Conservation (phyloP, 2,329 filamentous ascomycete genomes). For the Bipolaris sorokiniana region DNA sequence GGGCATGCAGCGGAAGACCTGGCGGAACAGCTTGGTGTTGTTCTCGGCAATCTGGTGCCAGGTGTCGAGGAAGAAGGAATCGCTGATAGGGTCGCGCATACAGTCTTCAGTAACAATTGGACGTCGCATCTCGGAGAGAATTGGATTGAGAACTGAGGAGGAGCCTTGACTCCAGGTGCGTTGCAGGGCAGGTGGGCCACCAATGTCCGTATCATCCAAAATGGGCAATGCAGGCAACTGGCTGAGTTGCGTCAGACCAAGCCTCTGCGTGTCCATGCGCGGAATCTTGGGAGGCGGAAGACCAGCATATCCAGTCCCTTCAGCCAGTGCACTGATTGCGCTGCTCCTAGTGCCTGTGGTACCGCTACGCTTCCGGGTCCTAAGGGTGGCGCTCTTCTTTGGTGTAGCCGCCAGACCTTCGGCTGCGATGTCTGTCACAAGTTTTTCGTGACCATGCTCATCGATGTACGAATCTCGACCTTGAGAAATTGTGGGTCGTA, state of each 20-base stretch:
- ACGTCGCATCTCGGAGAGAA: conserved; percentile 70
- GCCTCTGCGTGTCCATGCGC: conserved; percentile 68
- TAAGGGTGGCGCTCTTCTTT: conserved; percentile 52
- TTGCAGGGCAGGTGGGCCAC: conserved; percentile 68
- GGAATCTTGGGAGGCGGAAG: conserved; percentile 66
- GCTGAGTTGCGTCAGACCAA: conserved; percentile 71
- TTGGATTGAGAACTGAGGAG: conserved; percentile 55
- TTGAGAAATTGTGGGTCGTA: conserved; percentile 64
- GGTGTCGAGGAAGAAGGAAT: conserved; percentile 82
- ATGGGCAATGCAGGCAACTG: conserved; percentile 73
- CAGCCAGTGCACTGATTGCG: conserved; percentile 35
- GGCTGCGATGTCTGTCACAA: conserved; percentile 67
- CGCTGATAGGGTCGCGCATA: conserved; percentile 87
- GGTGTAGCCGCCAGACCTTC: conserved; percentile 61
- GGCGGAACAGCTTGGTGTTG: conserved; percentile 92
- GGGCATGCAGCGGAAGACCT: conserved; percentile 95
- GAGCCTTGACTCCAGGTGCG: conserved; percentile 59
- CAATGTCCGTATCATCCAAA: conserved; percentile 81
- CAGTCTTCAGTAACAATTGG: conserved; percentile 85
- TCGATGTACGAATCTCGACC: conserved; percentile 75
- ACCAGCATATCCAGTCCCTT: conserved; percentile 56
- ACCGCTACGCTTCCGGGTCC: conserved; percentile 40
- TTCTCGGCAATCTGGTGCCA: conserved; percentile 90
- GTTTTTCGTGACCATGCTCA: conserved; percentile 69
- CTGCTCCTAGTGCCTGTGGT: conserved; percentile 41